Base-by-base conservation (phyloP, 2,329 filamentous ascomycete species). In the Lecanoromycetidae sp. region DNA sequence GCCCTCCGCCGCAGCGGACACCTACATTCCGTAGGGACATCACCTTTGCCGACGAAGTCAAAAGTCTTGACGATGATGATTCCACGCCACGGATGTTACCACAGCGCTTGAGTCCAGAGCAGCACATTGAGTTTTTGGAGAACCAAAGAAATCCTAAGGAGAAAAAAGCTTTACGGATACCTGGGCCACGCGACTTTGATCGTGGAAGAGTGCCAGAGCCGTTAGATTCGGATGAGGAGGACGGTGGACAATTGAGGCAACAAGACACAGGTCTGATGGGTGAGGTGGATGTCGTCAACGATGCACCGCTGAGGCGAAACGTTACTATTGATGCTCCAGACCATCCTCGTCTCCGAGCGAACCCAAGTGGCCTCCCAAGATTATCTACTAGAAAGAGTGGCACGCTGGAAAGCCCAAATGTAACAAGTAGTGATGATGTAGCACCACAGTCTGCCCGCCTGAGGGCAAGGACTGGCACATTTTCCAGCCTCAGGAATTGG, bases 131-230 rank as follows among this genome's bases (percentile, higher is more conserved):
- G 5, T 91, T 96, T 57, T 63, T 95, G 12, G 79, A 94, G 61
- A 81, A 83, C 26, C 90, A 95, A 61, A 77, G 87, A 30, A 82
- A 85, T 47, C 72, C 71, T 1, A 78, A 79, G 52, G 80, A 84
- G 47, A 81, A 79, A 44, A 79, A 80, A 27, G 79, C 87, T 0
- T 68, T 96, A 35, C 82, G 87, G 33, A 96, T 98, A 57, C 91
- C 91, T 0, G 88, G 88, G 17, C 91, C 91, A 1, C 74, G 88
- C 56, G 91, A 96, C 59, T 88, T 83, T 40, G 91, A 98, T 57
- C 77, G 79, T 42, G 91, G 90, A 22, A 74, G 86, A 51, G 71
- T 80, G 8, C 88, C 88, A 3, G 66, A 79, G 55, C 66, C 71
- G 17, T 60, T 84, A 12, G 69, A 71, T 7, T 67, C 71, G 29